Evolutionary conservation across 805 yeast genomes (phyloP).

Genomic region (Saccharomycopsis sp.): DNA sequence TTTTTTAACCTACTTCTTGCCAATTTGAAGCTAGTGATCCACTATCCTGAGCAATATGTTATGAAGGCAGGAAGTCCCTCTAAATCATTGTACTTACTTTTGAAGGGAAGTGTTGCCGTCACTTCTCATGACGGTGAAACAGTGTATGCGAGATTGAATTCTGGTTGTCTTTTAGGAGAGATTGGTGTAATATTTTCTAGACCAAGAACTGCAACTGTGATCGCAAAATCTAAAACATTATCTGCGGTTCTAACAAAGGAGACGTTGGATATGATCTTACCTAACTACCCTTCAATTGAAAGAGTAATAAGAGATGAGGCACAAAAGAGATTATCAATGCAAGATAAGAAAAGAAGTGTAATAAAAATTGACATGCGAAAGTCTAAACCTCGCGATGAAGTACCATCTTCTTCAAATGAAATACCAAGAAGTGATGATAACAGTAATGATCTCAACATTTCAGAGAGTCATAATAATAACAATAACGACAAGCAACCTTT

Average conservation of each 20-base stretch:
- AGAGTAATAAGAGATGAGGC: slow-evolving; percentile 71
- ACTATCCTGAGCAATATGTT: slow-evolving; percentile 62
- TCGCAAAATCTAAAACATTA: slow-evolving; percentile 59
- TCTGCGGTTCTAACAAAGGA: slow-evolving; percentile 65
- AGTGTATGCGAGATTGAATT: slow-evolving; percentile 57
- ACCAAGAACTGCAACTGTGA: slow-evolving; percentile 74
- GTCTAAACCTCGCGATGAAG: neutral
- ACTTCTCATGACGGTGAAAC: slow-evolving; percentile 75
- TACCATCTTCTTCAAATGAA: neutral
- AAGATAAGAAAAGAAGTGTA: slow-evolving; percentile 37
- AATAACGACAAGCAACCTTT: neutral
- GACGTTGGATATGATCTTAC: slow-evolving; percentile 50
- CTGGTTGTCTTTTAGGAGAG: slow-evolving; percentile 74
- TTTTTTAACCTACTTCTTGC: slow-evolving; percentile 56
- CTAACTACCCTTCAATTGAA: slow-evolving; percentile 59
- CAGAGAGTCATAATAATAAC: neutral
- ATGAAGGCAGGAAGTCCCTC: slow-evolving; percentile 69
- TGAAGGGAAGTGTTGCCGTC: slow-evolving; percentile 70
- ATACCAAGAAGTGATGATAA: neutral
- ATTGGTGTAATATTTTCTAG: slow-evolving; percentile 70
- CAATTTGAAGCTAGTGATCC: slow-evolving; percentile 51
- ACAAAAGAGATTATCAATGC: slow-evolving; percentile 69
- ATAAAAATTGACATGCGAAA: neutral
- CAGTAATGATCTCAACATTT: neutral
- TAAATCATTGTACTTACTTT: slow-evolving; percentile 72